A percentile compares a stretch with the other conserved stretches of the same genome.
phyloP scores from a whole-genome alignment of 768 basidiomycete species.

The Leucosporidium scottii region DNA sequence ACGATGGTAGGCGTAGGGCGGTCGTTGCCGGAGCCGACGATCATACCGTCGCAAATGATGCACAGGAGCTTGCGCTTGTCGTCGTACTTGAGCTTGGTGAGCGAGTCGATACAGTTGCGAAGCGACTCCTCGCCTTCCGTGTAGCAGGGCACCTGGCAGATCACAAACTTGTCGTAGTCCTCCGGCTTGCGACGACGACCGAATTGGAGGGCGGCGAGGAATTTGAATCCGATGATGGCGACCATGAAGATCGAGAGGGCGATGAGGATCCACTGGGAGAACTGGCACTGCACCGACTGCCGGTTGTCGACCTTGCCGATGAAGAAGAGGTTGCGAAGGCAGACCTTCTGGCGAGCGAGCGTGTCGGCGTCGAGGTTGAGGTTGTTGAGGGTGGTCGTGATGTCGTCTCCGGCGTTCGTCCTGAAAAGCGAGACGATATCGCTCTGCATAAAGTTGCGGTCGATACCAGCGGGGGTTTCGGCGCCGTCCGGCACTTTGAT shows the following conservation, averaged over 20 bases:
- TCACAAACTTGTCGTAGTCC: constrained; percentile 93
- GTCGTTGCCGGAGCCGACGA: constrained; percentile 94
- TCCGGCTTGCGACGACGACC: constrained; percentile 72
- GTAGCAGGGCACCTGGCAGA: constrained; percentile 94
- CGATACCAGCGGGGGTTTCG: constrained; percentile 40
- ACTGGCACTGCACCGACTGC: constrained; percentile 81
- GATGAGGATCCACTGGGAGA: constrained; percentile 84
- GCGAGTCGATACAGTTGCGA: constrained; percentile 80
- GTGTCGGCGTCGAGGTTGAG: constrained; percentile 57
- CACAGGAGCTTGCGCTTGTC: constrained; percentile 94
- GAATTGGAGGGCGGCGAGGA: constrained; percentile 83
- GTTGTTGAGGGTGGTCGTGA: constrained; percentile 64
- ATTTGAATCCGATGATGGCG: constrained; percentile 90
- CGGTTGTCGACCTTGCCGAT: constrained; percentile 89
- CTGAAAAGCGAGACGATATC: constrained; percentile 67
- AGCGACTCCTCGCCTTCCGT: constrained; percentile 88
- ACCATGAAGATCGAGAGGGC: constrained; percentile 88
- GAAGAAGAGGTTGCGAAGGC: constrained; percentile 86
- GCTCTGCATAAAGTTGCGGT: constrained; percentile 65
- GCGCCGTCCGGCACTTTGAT: constrained; percentile 36
- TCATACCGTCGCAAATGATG: constrained; percentile 95
- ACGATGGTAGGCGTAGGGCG: constrained; percentile 93
- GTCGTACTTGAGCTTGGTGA: constrained; percentile 91
- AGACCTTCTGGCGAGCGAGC: constrained; percentile 69
- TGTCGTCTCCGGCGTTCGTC: constrained; percentile 63